Evolutionary conservation across 306 rosid species (phyloP), one percentile per base, ranked within the genome.

Genomic region (Cicer arietinum): DNA sequence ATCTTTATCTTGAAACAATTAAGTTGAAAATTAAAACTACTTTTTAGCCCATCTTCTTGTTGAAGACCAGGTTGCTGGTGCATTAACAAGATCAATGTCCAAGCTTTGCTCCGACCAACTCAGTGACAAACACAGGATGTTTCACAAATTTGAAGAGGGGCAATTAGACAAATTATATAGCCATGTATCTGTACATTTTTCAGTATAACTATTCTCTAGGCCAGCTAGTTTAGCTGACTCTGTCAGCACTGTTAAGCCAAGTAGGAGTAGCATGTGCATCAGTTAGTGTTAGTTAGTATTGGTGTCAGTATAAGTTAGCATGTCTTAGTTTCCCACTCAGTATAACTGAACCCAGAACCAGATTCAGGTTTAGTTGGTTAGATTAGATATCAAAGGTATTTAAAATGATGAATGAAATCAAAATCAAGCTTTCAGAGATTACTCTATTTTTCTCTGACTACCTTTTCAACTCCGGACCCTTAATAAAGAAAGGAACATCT

Each of bases 401-500:
- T 64, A 30, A 64, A 64, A 7, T 16, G 13, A 14, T 41, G 8
- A 14, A 64, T 8, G 50, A 64, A 63, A 64, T 64, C 69, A 64
- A 13, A 6, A 64, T 17, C n/a, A 43, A 64, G 69, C 50, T 8
- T 42, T 41, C 51, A 64, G 7, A 40, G 50, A 64, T 64, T 42
- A 64, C 46, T 39, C 47, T 8, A n/a, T 8, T 41, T 14, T 14
- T 64, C 51, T 63, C 13, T 41, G 9, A 64, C 30, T 63, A 14
- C 9, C 40, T 11, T 66, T 44, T 66, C 16, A 43, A 43, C 30
- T 63, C 50, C 7, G 1, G 9, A 12, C 9, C 17, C 37, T 66
- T 18, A 44, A 44, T 18, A 71, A 77, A 66, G 7, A 10, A 75
- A 61, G 40, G 39, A 60, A 41, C 44, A 75, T 56, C 65, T 62